Evolutionary conservation across 768 basidiomycete species (phyloP), one percentile per base, ranked within the genome.

Genomic region (Mycena chlorophos): DNA sequence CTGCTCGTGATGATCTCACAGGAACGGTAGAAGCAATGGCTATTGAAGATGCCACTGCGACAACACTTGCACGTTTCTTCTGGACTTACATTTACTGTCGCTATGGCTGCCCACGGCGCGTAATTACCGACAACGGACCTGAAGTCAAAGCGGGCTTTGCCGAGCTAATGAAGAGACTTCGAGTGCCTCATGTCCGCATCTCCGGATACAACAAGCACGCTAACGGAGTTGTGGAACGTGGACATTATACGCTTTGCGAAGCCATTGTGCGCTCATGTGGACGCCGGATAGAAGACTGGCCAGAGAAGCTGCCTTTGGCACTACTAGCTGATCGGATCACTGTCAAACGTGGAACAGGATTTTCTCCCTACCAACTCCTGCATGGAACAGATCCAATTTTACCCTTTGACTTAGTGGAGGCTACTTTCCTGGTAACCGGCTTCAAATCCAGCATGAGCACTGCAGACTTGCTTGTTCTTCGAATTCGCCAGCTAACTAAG

Each of bases 391-490:
- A 71, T 4, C 71, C 68, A 0, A 39, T 66, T 0, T 55, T 75
- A 0, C 72, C 71, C 1, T 70, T 73, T 43, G 69, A 74, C 31
- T 37, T 73, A 1, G 49, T 50, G 4, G 68, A 73, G 57, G 63
- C 69, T 0, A 72, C 67, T 1, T 74, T 73, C 38, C 40, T 73
- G 39, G 57, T 54, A 14, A 43, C 63, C 5, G 63, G 58, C 1
- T 56, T 65, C 40, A 28, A 58, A 3, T 17, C 19, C 0, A 30
- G 38, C 0, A 47, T 69, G 27, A 30, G 51, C 0, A 56, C 58
- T 13, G 5, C 26, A 1, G 66, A 69, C 0, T 52, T 71, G 1
- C 47, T 71, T 0, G 57, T 59, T 1, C 45, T 63, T 10, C 28
- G 58, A 5, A 64, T 68, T 19, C 52, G 57, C 1, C 70, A 71